Evolutionary conservation across 805 yeast genomes (phyloP).

Genomic region (Wickerhamiella shivajii): DNA sequence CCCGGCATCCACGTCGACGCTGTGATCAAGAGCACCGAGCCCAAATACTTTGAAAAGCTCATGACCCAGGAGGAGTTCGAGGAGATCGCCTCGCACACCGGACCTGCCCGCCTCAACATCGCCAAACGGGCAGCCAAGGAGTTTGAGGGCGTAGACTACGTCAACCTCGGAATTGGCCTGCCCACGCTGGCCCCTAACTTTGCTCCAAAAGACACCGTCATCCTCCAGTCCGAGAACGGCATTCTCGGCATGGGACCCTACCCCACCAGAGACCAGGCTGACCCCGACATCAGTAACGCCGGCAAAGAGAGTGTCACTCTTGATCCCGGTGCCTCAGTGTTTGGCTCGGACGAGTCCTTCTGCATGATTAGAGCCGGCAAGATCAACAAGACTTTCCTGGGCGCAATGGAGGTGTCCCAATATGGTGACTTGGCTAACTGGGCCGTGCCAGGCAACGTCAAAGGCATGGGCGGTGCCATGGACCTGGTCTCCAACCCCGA

Average conservation of each 20-base stretch:
- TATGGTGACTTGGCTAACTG: conserved; percentile 39
- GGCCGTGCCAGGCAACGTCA: conserved; percentile 37
- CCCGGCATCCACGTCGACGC: conserved; percentile 33
- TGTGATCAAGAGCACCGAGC: conserved; percentile 29
- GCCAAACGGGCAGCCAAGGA: conserved; percentile 34
- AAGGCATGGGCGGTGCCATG: conserved; percentile 45
- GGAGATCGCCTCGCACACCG: conserved; percentile 1
- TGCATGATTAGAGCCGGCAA: conserved; percentile 36
- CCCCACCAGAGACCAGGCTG: conserved; percentile 30
- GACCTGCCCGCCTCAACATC: conserved; percentile 23
- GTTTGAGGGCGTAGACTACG: conserved; percentile 30
- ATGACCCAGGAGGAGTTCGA: conserved; percentile 11
- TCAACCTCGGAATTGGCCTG: conserved; percentile 38
- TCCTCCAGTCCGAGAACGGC: conserved; percentile 37
- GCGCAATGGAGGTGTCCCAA: conserved; percentile 36
- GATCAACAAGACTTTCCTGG: conserved; percentile 31
- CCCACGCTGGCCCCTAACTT: conserved; percentile 35
- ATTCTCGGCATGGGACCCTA: conserved; percentile 37
- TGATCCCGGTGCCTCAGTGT: conserved; percentile 32
- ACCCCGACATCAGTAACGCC: conserved; percentile 36
- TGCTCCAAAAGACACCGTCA: conserved; percentile 27
- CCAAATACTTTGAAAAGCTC: conserved; percentile 31
- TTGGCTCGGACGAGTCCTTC: conserved; percentile 38
- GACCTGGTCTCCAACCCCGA: conserved; percentile 35
- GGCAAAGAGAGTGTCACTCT: conserved; percentile 39